These are phyloP conservation scores for Alternaria ethzedia DNA, from an alignment of 2,329 filamentous ascomycete genomes.

Conservation along the genomic window DNA sequence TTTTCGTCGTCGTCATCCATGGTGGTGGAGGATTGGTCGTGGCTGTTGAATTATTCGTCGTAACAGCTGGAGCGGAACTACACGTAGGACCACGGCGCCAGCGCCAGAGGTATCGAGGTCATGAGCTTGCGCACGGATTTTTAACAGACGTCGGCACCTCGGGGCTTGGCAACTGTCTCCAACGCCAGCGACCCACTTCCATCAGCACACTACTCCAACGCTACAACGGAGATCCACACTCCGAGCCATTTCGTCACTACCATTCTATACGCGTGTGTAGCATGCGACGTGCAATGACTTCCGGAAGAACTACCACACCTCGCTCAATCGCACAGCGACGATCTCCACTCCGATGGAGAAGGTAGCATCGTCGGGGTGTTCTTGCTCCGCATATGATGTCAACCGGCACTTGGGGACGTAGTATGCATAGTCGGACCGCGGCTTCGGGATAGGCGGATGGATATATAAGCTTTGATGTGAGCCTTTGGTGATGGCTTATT, in stretches of 20 bases:
- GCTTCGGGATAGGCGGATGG: neutral
- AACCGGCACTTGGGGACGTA: neutral
- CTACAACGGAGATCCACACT: neutral
- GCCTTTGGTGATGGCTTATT: neutral
- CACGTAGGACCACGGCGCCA: neutral
- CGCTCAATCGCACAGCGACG: neutral
- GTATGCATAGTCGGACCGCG: neutral
- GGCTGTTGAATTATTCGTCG: neutral
- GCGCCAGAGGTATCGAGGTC: neutral
- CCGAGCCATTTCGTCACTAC: neutral
- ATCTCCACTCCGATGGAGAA: neutral
- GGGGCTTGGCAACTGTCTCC: neutral
- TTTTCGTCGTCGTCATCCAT: conserved; percentile 56
- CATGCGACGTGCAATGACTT: neutral
- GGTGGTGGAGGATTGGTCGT: neutral
- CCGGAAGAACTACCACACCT: neutral
- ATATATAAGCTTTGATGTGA: conserved; percentile 13
- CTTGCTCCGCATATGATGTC: conserved; percentile 15
- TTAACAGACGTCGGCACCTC: neutral
- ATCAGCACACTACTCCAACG: neutral
- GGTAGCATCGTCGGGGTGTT: neutral
- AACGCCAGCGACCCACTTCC: neutral
- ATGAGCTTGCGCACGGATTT: neutral
- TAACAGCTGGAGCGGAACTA: neutral
- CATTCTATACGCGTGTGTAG: neutral